Base-by-base conservation (phyloP, 1,284 basidiomycete genomes). In the Ceratobasidium theobromae region DNA sequence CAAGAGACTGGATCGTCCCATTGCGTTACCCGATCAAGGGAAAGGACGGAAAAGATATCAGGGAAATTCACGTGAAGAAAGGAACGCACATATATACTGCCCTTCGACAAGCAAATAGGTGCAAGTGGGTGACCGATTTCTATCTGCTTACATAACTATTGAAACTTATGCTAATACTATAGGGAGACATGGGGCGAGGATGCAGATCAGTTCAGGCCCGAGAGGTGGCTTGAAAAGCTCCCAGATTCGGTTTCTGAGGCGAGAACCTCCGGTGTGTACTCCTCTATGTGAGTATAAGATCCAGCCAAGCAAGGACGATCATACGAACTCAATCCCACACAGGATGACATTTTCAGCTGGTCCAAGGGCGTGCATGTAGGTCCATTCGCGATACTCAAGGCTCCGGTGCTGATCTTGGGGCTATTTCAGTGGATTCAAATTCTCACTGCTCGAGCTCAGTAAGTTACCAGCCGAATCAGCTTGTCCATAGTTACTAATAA, bases 311-410 rank as follows among this genome's bases (percentile, higher is more conserved):
- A 35, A n/a, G 2, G 5, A 18, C 2, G 2, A 21, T n/a, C 4
- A 5, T n/a, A 4, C 5, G 14, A 6, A 3, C 35, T 28, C 41
- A 40, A 25, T 12, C 21, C 1, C 30, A 43, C 4, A 12, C 28
- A 58, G 55, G 41, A 58, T 58, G 41, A 46, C 41, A 14, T 58
- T 58, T 32, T 30, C 30, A 28, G 41, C 41, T 11, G 55, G 55
- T 3, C 54, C 54, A 3, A 16, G 35, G 23, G 33, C 54, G 38
- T 57, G 55, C 55, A 46, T 58, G 27, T 46, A n/a, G 48, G 41
- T 18, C 40, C 5, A n/a, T 43, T 58, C 3, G 21, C 4, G 21
- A n/a, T 8, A 30, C 12, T 30, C 49, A 4, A 16, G 4, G 9
- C 12, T 52, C 49, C 8, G 18, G 2, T 21, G 23, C 21, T 12